Base-by-base conservation (phyloP, 495 filamentous ascomycete genomes). In the Aspergillus sparsus region DNA sequence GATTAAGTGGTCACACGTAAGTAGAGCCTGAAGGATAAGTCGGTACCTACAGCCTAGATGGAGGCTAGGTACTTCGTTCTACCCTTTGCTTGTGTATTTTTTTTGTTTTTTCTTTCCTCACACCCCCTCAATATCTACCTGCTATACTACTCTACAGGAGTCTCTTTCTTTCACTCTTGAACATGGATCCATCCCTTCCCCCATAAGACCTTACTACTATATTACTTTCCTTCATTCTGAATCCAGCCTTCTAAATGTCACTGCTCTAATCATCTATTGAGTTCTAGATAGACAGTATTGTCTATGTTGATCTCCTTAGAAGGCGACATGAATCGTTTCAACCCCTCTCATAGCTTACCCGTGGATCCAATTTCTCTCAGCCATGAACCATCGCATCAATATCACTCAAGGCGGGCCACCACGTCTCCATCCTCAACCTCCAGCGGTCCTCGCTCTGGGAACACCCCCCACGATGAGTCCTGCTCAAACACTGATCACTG, bases 281-380 rank as follows among this genome's bases (percentile, higher is more conserved):
- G 13, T 39, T 58, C 37, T 58, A 45, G 50, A 49, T 35, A 42
- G 46, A n/a, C 37, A 39, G 21, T 47, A 46, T 32, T 41, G 27
- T 63, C 50, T 47, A 15, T 21, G n/a, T 62, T 41, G 15, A 39
- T 46, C 45, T 18, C 8, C 39, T 37, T 37, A 34, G 39, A 49
- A 53, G 31, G 41, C 60, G 46, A 63, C 18, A 75, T 75, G 72
- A 60, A 72, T 55, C 61, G 21, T 39, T 67, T 68, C 39, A 57
- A 62, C 27, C 35, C 55, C 31, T 53, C 65, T 35, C 56, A 63
- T 50, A 54, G 55, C 44, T 65, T 60, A 31, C 56, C 57, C 47
- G 34, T 64, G 50, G 65, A 61, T 60, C 66, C 69, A 47, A 59
- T 68, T 42, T 54, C 73, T 64, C 67, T 64, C 60, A 65, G 63